phyloP scores from a whole-genome alignment of 2,329 filamentous ascomycete species.

The Verticillium klebahnii region DNA sequence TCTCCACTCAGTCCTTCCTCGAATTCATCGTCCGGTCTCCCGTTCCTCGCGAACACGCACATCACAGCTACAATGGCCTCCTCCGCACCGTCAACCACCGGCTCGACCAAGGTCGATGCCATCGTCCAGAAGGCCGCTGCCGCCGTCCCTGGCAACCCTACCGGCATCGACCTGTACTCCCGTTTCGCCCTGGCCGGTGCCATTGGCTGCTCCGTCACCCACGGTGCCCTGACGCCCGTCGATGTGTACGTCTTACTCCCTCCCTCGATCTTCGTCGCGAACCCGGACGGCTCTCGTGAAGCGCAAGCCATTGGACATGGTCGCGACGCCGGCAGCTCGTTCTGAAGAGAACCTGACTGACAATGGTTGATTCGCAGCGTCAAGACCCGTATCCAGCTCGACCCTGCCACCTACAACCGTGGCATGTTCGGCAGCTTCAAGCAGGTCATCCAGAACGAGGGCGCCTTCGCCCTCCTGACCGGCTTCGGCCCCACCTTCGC shows the following conservation, averaged over 20 bases:
- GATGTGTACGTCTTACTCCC: constrained; percentile 81
- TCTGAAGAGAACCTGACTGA: not conserved
- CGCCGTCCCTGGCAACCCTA: constrained; percentile 36
- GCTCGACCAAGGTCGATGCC: constrained; percentile 40
- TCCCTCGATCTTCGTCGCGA: not conserved
- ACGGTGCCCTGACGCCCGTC: constrained; percentile 94
- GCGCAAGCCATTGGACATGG: not conserved
- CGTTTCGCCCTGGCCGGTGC: constrained; percentile 96
- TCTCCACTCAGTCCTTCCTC: constrained; percentile 30
- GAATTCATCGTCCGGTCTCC: constrained; percentile 15
- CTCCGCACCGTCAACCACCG: constrained; percentile 25
- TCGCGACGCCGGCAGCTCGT: not conserved
- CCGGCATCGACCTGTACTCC: constrained; percentile 72
- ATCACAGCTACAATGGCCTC: constrained; percentile 37
- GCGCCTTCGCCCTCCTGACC: constrained; percentile 79
- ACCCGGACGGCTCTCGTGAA: not conserved
- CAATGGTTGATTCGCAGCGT: constrained; percentile 51
- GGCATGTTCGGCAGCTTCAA: constrained; percentile 83
- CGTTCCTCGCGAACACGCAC: constrained; percentile 3
- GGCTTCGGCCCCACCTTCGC: constrained; percentile 81
- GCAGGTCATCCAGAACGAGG: constrained; percentile 79
- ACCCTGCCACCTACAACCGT: constrained; percentile 82
- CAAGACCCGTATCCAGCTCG: constrained; percentile 94
- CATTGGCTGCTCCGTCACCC: constrained; percentile 96
- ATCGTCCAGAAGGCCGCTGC: constrained; percentile 36